phyloP scores from a whole-genome alignment of 768 basidiomycete genomes.

The Pleurotus ostreatus region DNA sequence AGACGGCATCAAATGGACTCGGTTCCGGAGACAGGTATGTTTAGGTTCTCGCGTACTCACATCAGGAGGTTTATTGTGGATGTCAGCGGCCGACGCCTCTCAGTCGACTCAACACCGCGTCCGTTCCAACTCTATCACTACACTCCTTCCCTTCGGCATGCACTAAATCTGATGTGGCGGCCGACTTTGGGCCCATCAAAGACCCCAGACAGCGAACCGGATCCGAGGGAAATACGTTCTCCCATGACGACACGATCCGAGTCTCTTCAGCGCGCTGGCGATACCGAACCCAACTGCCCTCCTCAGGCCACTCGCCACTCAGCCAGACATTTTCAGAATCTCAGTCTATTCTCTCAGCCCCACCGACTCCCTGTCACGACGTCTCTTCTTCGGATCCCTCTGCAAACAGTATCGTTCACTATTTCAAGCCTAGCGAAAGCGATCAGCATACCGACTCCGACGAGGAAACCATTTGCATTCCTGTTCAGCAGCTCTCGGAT shows the following conservation, averaged over 20 bases:
- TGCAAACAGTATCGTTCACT: too few relatives aligned
- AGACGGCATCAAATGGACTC: constrained; percentile 6
- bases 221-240: neutral
- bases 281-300: neutral
- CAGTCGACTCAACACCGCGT: too few relatives aligned
- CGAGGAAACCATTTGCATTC: constrained; percentile 2
- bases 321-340: neutral
- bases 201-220: neutral
- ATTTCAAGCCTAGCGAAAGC: too few relatives aligned
- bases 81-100: too few relatives aligned
- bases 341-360: neutral
- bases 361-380: neutral
- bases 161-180: too few relatives aligned
- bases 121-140: too few relatives aligned
- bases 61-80: too few relatives aligned
- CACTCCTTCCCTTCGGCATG: neutral
- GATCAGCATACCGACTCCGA: neutral
- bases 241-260: constrained; percentile 4
- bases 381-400: neutral
- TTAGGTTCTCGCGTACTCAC: too few relatives aligned
- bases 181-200: neutral
- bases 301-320: neutral
- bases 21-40: constrained; percentile 4
- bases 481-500: neutral
- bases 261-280: neutral